These are phyloP conservation scores for Sporothrix phasma DNA, from an alignment of 2,329 filamentous ascomycete species.

Conservation along the genomic window DNA sequence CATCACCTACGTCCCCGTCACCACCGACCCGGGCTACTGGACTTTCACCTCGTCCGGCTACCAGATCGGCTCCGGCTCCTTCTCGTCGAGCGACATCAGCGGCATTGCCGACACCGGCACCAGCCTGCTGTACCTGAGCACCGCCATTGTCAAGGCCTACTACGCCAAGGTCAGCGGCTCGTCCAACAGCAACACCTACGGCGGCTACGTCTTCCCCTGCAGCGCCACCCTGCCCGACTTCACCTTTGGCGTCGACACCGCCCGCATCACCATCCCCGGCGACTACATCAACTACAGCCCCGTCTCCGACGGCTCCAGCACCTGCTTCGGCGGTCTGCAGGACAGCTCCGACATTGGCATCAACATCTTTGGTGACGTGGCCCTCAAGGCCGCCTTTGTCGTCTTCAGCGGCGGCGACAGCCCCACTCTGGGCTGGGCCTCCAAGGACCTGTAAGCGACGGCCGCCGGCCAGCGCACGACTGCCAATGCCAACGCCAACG, in stretches of 20 bases:
- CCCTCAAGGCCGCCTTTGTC: constrained; percentile 26
- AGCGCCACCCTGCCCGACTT: constrained; percentile 27
- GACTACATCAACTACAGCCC: constrained; percentile 29
- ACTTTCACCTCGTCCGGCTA: constrained; percentile 42
- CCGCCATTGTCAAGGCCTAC: constrained; percentile 30
- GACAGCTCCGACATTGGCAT: constrained; percentile 21
- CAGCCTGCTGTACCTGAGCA: constrained; percentile 31
- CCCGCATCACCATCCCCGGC: constrained; percentile 26
- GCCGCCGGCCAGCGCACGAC: too few species aligned
- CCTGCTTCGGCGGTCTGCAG: constrained; percentile 31
- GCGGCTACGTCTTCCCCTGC: constrained; percentile 32
- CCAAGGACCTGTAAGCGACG: constrained; percentile 18
- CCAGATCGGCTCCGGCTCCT: constrained; percentile 36
- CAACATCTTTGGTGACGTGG: constrained; percentile 25
- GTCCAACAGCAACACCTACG: constrained; percentile 26
- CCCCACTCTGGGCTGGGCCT: constrained; percentile 21
- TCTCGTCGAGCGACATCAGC: constrained; percentile 28
- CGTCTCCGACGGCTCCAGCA: constrained; percentile 22
- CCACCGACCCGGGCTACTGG: constrained; percentile 45
- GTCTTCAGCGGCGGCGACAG: constrained; percentile 29
- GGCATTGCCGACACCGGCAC: constrained; percentile 35
- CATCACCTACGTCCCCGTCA: constrained; percentile 41
- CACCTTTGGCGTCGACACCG: constrained; percentile 26
- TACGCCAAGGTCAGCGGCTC: constrained; percentile 30
- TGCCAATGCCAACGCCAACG: too few species aligned